Evolutionary conservation across 371 early-diverging fungal species (phyloP), one percentile per base, ranked within the genome.

Genomic region (Parasitella parasitica): DNA sequence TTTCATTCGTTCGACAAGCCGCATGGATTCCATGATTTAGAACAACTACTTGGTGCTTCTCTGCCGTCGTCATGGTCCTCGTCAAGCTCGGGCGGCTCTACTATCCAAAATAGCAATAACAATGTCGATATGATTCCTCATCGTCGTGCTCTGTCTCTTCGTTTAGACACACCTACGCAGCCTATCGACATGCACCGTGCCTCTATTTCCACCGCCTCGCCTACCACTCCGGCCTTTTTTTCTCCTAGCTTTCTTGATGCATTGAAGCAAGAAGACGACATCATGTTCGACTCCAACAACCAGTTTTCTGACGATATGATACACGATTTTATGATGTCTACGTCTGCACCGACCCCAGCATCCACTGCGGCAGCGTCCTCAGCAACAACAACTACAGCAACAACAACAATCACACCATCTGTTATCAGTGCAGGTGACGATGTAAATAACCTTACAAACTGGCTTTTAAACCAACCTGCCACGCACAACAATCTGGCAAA

Each of bases 241-340:
- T 81, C 87, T 22, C 86, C 87, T 15, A 81, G 81, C 30, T 86
- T 87, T 43, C 69, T 83, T 34, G 85, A 86, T 32, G 83, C 87
- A 24, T 64, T 86, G n/a, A 80, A 81, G 55, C 77, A 83, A 27
- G 74, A 76, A 15, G 66, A 63, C 7, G 60, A 65, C 65, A 84
- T 56, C 77, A 84, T 51, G 26, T 56, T 61, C 27, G 43, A 59
- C 37, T 43, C 50, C 35, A 11, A 50, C 59, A 63, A 32, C 28
- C 64, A 30, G n/a, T 39, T 24, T 30, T 61, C 38, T 20, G 16
- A 52, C 8, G 64, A 57, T 57, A 53, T 54, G 46, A 35, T 54
- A 2, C 65, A 64, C 28, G 54, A 59, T 38, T 60, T 61, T 27
- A 69, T 64, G 60, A 51, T 59, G 30, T 55, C 54, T 13, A 53